Percentiles rank a stretch among this genome's conserved stretches.
Evolutionary conservation across 2,329 filamentous ascomycete genomes (phyloP).

Genomic region (Claviceps spartinae): DNA sequence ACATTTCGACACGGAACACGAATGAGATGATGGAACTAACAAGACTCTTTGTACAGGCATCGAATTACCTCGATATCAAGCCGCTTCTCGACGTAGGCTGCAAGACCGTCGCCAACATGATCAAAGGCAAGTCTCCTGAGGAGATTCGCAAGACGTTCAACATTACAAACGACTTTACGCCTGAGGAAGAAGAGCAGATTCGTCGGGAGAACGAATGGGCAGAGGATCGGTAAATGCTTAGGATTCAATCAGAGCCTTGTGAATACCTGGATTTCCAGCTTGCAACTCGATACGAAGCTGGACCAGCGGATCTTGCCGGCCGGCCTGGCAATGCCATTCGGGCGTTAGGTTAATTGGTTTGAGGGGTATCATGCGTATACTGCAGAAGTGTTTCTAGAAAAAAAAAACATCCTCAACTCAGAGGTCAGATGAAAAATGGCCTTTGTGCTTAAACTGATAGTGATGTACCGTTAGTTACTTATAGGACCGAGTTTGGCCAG

Average conservation of each 20-base stretch:
- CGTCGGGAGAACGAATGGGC: slow-evolving; percentile 86
- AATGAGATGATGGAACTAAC: not conserved
- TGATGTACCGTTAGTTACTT: not conserved
- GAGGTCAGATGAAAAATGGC: not conserved
- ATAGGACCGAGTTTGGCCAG: not conserved
- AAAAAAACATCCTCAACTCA: not conserved
- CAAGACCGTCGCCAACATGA: slow-evolving; percentile 98
- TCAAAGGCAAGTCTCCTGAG: slow-evolving; percentile 99
- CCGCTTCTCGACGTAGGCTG: slow-evolving; percentile 92
- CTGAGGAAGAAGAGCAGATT: slow-evolving; percentile 97
- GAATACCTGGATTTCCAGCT: not conserved
- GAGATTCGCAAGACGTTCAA: slow-evolving; percentile 99
- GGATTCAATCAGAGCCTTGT: not conserved
- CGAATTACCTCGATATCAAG: slow-evolving; percentile 99
- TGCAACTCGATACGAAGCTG: not conserved
- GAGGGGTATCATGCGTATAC: slow-evolving; percentile 1
- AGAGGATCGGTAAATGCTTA: slow-evolving; percentile 53
- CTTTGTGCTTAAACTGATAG: not conserved
- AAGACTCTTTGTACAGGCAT: slow-evolving; percentile 44
- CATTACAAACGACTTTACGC: slow-evolving; percentile 98
- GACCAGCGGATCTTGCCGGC: not conserved
- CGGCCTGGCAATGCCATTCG: slow-evolving; percentile 3
- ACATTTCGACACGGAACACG: not conserved
- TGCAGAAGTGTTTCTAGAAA: not conserved
- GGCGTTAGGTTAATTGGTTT: slow-evolving; percentile 12